Conservation (phyloP, 2,329 filamentous ascomycete species). For the Hypoxylon rubiginosum region DNA sequence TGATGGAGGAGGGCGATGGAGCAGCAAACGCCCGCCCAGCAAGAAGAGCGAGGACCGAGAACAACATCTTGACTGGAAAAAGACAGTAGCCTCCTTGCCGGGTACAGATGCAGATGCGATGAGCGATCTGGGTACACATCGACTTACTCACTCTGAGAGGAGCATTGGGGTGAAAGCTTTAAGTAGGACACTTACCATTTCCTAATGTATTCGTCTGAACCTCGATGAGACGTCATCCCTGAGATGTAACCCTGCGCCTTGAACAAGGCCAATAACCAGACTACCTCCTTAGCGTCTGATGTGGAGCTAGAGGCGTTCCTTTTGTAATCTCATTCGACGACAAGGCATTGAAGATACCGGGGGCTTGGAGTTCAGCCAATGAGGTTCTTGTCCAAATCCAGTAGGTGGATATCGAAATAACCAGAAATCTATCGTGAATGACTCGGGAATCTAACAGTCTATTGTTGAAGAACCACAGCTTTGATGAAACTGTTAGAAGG, state of each 20-base stretch:
- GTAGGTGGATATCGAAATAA: slow-evolving; percentile 29
- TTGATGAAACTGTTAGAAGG: background rate
- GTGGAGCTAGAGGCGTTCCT: slow-evolving; percentile 10
- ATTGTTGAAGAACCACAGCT: background rate
- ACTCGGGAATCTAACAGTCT: slow-evolving; percentile 6
- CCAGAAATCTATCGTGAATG: slow-evolving; percentile 14
- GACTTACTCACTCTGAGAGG: slow-evolving; percentile 3
- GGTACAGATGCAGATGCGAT: background rate
- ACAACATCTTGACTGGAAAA: slow-evolving; percentile 34
- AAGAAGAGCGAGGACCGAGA: slow-evolving; percentile 38
- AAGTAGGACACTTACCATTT: slow-evolving; percentile 24
- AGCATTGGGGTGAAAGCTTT: slow-evolving; percentile 17
- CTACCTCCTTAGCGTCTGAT: slow-evolving; percentile 8
- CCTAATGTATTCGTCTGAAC: slow-evolving; percentile 5
- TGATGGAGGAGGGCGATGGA: slow-evolving; percentile 23
- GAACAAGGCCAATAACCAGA: slow-evolving; percentile 11
- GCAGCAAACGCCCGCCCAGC: slow-evolving; percentile 36
- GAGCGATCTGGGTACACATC: background rate
- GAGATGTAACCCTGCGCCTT: slow-evolving; percentile 23
- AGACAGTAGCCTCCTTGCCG: background rate
- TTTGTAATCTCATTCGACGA: slow-evolving; percentile 20
- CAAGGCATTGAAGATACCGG: slow-evolving; percentile 17
- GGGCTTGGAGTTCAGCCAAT: slow-evolving; percentile 16
- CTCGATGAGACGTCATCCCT: slow-evolving; percentile 21
- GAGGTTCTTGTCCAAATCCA: slow-evolving; percentile 19